Percentiles rank a stretch among this genome's conserved stretches.
Evolutionary conservation across 352 stramenopile species (phyloP).

Genomic region (Pythium inflatum): DNA sequence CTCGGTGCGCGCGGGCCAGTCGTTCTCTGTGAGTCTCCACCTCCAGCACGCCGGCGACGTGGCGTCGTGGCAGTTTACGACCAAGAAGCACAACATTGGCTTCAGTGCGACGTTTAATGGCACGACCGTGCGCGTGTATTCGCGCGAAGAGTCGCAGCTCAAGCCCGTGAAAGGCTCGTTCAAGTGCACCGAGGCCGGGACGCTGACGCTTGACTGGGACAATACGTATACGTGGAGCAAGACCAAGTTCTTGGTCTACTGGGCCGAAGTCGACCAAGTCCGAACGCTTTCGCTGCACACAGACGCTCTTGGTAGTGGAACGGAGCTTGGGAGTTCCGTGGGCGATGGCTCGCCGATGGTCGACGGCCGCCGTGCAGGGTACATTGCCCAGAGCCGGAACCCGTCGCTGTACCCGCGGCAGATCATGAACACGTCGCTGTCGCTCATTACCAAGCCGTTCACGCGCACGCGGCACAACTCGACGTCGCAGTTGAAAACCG

Average conservation of each 20-base stretch:
- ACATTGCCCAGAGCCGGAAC: conserved; percentile 69
- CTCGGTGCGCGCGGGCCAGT: conserved; percentile 65
- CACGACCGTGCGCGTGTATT: conserved; percentile 62
- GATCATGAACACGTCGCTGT: conserved; percentile 76
- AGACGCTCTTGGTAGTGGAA: not conserved
- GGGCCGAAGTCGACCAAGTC: conserved; percentile 62
- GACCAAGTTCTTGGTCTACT: conserved; percentile 75
- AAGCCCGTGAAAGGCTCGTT: conserved; percentile 74
- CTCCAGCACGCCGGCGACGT: conserved; percentile 49
- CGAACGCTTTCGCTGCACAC: not conserved
- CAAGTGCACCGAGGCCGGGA: conserved; percentile 49
- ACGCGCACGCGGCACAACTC: conserved; percentile 35
- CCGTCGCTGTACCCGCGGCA: conserved; percentile 61
- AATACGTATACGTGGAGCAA: conserved; percentile 87
- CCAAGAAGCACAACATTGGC: conserved; percentile 82
- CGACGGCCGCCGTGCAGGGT: conserved; percentile 58
- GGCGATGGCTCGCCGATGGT: conserved; percentile 1
- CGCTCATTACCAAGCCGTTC: conserved; percentile 74
- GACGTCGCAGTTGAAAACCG: conserved; percentile 43
- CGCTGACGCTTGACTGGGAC: conserved; percentile 75
- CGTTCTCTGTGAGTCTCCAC: conserved; percentile 64
- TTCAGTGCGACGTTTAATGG: conserved; percentile 80
- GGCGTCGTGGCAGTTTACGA: conserved; percentile 74
- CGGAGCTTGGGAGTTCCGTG: not conserved
- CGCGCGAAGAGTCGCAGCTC: conserved; percentile 60